Evolutionary conservation across 305 asterid genomes (phyloP), one percentile per base, ranked within the genome.

Genomic region (Withania somnifera): DNA sequence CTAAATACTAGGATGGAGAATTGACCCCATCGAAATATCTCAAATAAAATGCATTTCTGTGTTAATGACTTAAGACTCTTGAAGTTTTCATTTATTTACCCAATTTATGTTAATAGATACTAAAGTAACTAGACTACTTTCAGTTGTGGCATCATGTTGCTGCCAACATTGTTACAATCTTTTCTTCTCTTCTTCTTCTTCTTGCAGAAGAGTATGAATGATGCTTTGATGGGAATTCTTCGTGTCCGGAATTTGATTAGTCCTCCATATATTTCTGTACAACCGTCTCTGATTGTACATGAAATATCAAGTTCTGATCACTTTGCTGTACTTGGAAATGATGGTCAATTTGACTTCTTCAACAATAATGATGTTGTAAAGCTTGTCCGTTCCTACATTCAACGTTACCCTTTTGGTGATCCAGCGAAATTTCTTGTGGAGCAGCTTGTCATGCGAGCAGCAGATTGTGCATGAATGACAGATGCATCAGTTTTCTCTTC

Each of bases 171-270:
- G 7, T 15, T 28, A 10, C 14, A 50, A 50, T 17, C 11, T 26
- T 75, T 75, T 24, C 7, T 22, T 7, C 8, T 26, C 81, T 84
- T 34, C 83, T 53, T 73, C 84, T 73, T 40, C 69, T 64, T 80
- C 11, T 7, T 85, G 86, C 93, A 95, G 98, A 93, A 91, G 84
- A 87, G 85, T 50, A 89, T 95, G 98, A 95, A 95, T 76, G 98
- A 95, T 86, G 97, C 97, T 82, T 85, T 94, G 86, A 95, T 95
- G 97, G 99, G 99, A 13, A 94, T 95, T 88, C 97, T 95, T 83
- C 91, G 89, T 75, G 97, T 95, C 67, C 91, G 85, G 1, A 90
- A 94, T 86, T 97, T 95, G 79, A 64, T 85, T 24, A 94, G 97
- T 64, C 99, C 98, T 80, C 99, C 99, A 58, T 95, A 95, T 64